Evolutionary conservation across 176 grass and related monocot genomes (phyloP), one percentile per base, ranked within the genome.

Genomic region (Elymus sibiricus): DNA sequence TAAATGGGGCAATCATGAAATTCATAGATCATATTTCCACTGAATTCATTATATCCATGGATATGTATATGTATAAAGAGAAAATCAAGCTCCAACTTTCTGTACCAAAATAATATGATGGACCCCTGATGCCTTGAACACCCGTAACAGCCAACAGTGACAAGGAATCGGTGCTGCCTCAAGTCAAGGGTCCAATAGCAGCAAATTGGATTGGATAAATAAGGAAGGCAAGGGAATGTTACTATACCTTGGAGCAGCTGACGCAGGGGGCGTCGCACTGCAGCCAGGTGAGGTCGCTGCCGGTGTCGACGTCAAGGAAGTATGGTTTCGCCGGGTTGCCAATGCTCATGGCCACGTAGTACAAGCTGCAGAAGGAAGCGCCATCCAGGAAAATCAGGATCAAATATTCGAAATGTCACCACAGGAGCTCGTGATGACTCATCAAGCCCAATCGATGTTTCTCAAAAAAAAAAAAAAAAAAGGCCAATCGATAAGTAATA

Each of bases 271-370:
- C 97, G 82, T 99, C 92, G 76, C 97, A 99, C 81, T 99, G 97
- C 75, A 99, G 83, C 97, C 97, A 99, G 64, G 97, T 97, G 80
- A 99, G 94, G 24, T 97, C 97, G 86, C 97, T 99, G 42, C 97
- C 97, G 35, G 97, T 97, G 90, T 99, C 97, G 22, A 99, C 92
- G 67, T 99, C 97, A 22, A 99, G 79, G 85, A 87, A 99, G 85
- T 99, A 99, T 2, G 94, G 97, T 80, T 86, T 94, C 35, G 94
- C 55, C 19, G 94, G 97, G 49, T 97, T 83, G 24, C 97, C 97
- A 75, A 99, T 97, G 79, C 7, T 88, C 97, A 99, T 99, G 63
- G 77, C 61, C 27, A 91, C 94, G 62, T 96, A 99, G 84, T 91
- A 99, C 71, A 94, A 24, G 40, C 97, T 99, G 89, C 82, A 9